Evolutionary conservation across 140 eudicot species (phyloP), one percentile per base, ranked within the genome.

Genomic region (Senecio squalidus): DNA sequence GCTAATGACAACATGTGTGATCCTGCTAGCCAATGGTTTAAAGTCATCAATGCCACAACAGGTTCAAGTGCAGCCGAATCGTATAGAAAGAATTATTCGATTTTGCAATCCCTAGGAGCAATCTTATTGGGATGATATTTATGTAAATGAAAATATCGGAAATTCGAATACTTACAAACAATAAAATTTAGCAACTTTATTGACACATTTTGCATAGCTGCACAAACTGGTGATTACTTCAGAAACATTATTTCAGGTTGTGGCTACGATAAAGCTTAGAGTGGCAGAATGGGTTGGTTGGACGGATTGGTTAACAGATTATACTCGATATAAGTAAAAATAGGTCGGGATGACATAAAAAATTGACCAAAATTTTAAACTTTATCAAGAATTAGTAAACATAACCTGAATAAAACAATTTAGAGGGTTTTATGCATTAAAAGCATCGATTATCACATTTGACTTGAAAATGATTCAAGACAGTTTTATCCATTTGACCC

Each of bases 1-100:
- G 76, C 65, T 26, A 65, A 43, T 54, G 79, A 74, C 48, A 79
- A 51, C 11, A 48, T 10, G 39, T 87, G 98, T 30, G 95, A 92
- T 52, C 98, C 98, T 31, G 84, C 64, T 34, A 92, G 85, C 51
- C 96, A 87, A 50, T 92, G 98, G 96, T 92, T 92, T 78, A 88
- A 84, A 51, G 69, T 84, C 62, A 76, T 87, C 17, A 76, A 82
- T 44, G 70, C 74, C 80, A 84, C 84, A 14, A 69, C 69, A 18
- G 44, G 47, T 2, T 51, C 23, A 23, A 65, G 55, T 71, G 23
- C 66, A 31, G 27, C 44, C 0, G 23, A 26, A 55, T 5, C 38
- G 14, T 63, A 55, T 26, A 20, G 56, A 25, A 17, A 28, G 36
- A 29, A 63, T 26, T 38, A 38, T 63, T 51, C 55, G 5, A 26